A percentile compares a stretch with the other conserved stretches of the same genome.
phyloP scores from a whole-genome alignment of 2,329 filamentous ascomycete genomes.

The Metarhizium guizhouense region DNA sequence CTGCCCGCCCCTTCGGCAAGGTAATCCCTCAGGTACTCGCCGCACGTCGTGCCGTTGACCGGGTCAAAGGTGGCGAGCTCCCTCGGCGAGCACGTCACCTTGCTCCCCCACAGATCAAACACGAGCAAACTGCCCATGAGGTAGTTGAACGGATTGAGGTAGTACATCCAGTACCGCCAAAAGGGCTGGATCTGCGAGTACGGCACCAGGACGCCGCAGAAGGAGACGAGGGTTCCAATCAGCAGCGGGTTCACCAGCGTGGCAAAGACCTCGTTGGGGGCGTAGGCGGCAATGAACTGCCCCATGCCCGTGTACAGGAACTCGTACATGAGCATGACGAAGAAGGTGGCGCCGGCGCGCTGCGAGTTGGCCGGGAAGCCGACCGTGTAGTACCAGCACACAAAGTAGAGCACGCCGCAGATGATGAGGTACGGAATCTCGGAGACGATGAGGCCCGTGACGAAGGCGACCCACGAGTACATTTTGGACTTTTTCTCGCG shows the following conservation, averaged over 20 bases:
- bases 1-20: slow-evolving; percentile 25
- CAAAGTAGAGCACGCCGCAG: slow-evolving; percentile 37
- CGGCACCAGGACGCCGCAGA: slow-evolving; percentile 68
- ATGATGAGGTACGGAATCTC: slow-evolving; percentile 37
- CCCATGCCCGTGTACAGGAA: slow-evolving; percentile 53
- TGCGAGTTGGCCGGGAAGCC: slow-evolving; percentile 35
- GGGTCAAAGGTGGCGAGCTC: slow-evolving; percentile 47
- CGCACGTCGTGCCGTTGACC: slow-evolving; percentile 43
- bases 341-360: slow-evolving; percentile 43
- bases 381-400: slow-evolving; percentile 50
- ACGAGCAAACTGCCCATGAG: slow-evolving; percentile 47
- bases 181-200: slow-evolving; percentile 53
- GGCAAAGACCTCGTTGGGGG: slow-evolving; percentile 52
- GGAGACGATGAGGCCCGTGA: slow-evolving; percentile 40
- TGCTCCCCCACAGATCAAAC: slow-evolving; percentile 38
- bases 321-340: slow-evolving; percentile 51
- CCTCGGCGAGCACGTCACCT: slow-evolving; percentile 34
- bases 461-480: slow-evolving; percentile 51
- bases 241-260: slow-evolving; percentile 26
- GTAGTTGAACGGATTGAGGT: slow-evolving; percentile 53
- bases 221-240: slow-evolving; percentile 30
- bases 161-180: slow-evolving; percentile 61
- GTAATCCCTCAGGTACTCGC: slow-evolving; percentile 46
- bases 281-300: slow-evolving; percentile 54
- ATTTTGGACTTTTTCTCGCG: slow-evolving; percentile 54